Conservation (phyloP, 441 rosid genomes). For the Aleurites moluccanus region DNA sequence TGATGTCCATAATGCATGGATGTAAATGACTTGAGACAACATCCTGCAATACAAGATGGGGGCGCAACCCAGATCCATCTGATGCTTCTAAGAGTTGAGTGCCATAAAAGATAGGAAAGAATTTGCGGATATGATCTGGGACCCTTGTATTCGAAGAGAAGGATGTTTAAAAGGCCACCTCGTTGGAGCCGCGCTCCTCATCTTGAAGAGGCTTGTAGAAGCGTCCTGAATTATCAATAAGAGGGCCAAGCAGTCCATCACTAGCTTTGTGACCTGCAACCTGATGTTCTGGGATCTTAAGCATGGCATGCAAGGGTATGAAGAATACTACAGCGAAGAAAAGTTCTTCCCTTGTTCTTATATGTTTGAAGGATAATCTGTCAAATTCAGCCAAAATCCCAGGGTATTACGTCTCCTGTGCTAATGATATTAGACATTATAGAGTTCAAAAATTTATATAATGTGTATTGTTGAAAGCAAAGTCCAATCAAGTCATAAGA, state of each 20-base stretch:
- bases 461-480: not conserved
- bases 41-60: conserved; percentile 74
- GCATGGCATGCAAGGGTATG: conserved; percentile 42
- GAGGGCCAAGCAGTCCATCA: conserved; percentile 73
- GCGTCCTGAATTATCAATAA: conserved; percentile 73
- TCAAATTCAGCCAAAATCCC: not conserved
- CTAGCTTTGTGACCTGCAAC: conserved; percentile 89
- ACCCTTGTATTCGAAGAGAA: conserved; percentile 57
- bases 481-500: too few species aligned
- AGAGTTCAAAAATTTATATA: not conserved
- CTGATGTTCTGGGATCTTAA: conserved; percentile 86
- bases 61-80: conserved; percentile 66
- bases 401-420: not conserved
- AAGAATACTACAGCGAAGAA: not conserved
- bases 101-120: conserved; percentile 76
- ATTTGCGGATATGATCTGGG: conserved; percentile 65
- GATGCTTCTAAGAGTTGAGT: conserved; percentile 74
- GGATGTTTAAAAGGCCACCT: conserved; percentile 68
- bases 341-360: conserved; percentile 1
- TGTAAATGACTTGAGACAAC: conserved; percentile 32
- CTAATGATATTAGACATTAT: not conserved
- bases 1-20: conserved; percentile 83
- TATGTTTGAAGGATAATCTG: not conserved
- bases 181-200: conserved; percentile 65
- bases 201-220: conserved; percentile 92